Evolutionary conservation across 306 rosid species (phyloP).

Genomic region (Vigna hirtella): DNA sequence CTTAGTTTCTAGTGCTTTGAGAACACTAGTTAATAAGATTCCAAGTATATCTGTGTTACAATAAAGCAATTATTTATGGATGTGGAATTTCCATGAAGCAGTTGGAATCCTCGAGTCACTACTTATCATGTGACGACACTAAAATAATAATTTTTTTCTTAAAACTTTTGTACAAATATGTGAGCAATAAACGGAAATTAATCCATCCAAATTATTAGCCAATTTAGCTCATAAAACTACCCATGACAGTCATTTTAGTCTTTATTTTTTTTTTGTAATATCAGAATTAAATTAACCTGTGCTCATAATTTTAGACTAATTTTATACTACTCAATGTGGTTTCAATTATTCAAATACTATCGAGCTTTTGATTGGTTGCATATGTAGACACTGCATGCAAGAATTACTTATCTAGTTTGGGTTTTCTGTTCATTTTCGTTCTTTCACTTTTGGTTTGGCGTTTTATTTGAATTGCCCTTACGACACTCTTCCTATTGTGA

Average conservation of each 20-base stretch:
- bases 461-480: constrained; percentile 83
- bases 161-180: not conserved
- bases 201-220: no score
- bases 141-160: not conserved
- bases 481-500: constrained; percentile 89
- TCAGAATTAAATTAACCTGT: not conserved
- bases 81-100: not conserved
- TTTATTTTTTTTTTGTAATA: not conserved
- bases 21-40: no score
- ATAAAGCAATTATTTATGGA: not conserved
- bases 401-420: not conserved
- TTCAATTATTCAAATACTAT: not conserved
- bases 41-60: no score
- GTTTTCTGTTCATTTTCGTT: constrained; percentile 28
- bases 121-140: not conserved
- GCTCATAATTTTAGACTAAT: not conserved
- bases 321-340: not conserved
- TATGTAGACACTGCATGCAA: not conserved
- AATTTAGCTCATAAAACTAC: not conserved
- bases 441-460: constrained; percentile 53
- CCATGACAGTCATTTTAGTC: not conserved
- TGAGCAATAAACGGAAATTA: not conserved
- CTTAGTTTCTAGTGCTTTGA: no score
- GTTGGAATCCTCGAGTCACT: not conserved
- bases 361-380: not conserved